Conservation (phyloP, 257 asterid genomes). For the Primulina huaijiensis region DNA sequence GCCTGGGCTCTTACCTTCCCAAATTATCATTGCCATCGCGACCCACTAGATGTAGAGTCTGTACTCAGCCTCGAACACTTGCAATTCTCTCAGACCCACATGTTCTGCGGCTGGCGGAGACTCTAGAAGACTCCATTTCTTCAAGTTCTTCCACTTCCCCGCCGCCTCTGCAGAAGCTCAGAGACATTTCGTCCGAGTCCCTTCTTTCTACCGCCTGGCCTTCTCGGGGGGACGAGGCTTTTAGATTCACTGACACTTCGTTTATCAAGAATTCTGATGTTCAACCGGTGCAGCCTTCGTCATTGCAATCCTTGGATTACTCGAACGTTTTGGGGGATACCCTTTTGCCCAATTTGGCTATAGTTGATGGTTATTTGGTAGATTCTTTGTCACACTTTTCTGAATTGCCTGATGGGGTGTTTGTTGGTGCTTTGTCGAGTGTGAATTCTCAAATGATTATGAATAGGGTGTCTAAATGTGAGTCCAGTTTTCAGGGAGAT, state of each 20-base stretch:
- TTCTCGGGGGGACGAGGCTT: slow-evolving; percentile 79
- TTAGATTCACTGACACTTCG: slow-evolving; percentile 82
- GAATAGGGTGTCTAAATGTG: slow-evolving; percentile 58
- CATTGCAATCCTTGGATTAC: slow-evolving; percentile 26
- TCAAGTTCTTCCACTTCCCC: slow-evolving; percentile 36
- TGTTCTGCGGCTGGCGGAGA: slow-evolving; percentile 85
- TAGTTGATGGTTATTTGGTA: slow-evolving; percentile 71
- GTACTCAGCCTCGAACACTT: slow-evolving; percentile 29
- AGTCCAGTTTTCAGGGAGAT: slow-evolving; percentile 58
- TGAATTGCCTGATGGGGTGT: slow-evolving; percentile 63
- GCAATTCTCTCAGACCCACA: slow-evolving; percentile 77
- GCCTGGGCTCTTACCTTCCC: slow-evolving; percentile 33
- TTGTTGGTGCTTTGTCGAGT: slow-evolving; percentile 58
- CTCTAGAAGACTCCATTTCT: slow-evolving; percentile 70
- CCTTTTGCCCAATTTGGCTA: slow-evolving; percentile 44
- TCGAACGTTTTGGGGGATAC: slow-evolving; percentile 37
- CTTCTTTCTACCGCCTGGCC: slow-evolving; percentile 94
- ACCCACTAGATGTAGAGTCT: slow-evolving; percentile 31
- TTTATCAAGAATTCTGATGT: slow-evolving; percentile 61
- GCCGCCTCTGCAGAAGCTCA: slow-evolving; percentile 60
- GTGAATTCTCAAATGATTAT: slow-evolving; percentile 44
- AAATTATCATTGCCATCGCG: slow-evolving; percentile 30
- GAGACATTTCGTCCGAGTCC: slow-evolving; percentile 65
- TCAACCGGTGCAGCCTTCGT: slow-evolving; percentile 46
- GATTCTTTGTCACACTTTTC: slow-evolving; percentile 44